These are phyloP conservation scores for Bremia lactucae DNA, from an alignment of 352 stramenopile species.

Conservation along the genomic window DNA sequence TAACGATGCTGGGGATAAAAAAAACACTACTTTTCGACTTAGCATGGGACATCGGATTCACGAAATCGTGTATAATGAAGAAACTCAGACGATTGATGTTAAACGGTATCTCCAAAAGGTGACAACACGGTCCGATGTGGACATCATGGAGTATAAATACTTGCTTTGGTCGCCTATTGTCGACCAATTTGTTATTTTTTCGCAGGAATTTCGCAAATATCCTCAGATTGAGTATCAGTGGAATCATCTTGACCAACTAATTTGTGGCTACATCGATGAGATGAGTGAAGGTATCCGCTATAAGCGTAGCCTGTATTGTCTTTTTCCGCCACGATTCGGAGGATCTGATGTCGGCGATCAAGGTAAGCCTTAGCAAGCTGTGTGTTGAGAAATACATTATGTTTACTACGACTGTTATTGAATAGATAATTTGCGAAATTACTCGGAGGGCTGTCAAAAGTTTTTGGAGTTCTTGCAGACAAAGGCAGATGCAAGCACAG, in stretches of 20 bases:
- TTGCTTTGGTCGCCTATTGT: conserved; percentile 63
- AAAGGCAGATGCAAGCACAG: conserved; percentile 42
- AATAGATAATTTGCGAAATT: conserved; percentile 40
- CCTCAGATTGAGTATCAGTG: conserved; percentile 71
- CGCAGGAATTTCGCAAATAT: conserved; percentile 80
- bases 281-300: conserved; percentile 81
- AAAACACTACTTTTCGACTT: conserved; percentile 44
- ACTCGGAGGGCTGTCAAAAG: conserved; percentile 54
- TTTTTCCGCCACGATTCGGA: conserved; percentile 42
- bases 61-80: conserved; percentile 80
- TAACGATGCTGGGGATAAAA: conserved; percentile 16
- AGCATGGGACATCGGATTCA: conserved; percentile 86
- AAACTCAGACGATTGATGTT: conserved; percentile 78
- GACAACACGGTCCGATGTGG: conserved; percentile 46
- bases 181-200: conserved; percentile 48
- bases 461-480: conserved; percentile 58
- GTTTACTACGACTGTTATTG: conserved; percentile 3
- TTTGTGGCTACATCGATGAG: conserved; percentile 79
- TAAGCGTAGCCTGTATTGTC: conserved; percentile 64
- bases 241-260: conserved; percentile 80
- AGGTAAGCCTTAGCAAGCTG: conserved; percentile 9
- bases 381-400: neutral
- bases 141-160: conserved; percentile 81
- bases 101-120: conserved; percentile 73
- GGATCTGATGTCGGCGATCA: conserved; percentile 20